phyloP scores from a whole-genome alignment of 2,329 filamentous ascomycete genomes.

The Amauroascus verrucosus region DNA sequence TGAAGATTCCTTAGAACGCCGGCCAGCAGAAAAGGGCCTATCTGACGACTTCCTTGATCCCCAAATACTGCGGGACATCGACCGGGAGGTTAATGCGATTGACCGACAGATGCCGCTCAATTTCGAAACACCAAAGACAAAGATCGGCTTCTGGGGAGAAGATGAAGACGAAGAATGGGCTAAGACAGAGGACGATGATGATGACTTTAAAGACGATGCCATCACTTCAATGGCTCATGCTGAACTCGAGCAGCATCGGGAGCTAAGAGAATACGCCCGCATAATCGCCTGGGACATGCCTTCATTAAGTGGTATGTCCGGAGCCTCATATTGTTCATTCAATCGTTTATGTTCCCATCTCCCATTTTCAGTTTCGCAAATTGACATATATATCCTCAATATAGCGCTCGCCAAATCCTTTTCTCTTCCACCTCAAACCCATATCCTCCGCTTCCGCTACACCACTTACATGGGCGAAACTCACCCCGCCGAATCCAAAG shows the following conservation, averaged over 20 bases:
- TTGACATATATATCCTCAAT: not conserved
- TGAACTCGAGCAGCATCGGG: constrained; percentile 78
- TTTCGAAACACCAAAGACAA: constrained; percentile 22
- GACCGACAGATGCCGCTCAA: constrained; percentile 25
- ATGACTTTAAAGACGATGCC: constrained; percentile 52
- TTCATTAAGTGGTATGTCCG: constrained; percentile 66
- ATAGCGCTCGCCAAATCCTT: constrained; percentile 78
- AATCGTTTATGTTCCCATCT: no score
- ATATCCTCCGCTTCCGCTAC: constrained; percentile 86
- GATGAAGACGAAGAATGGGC: constrained; percentile 38
- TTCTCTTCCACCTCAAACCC: constrained; percentile 51
- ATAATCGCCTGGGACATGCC: constrained; percentile 95
- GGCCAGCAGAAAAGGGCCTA: not conserved
- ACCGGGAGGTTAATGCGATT: constrained; percentile 20
- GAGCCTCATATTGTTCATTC: no score
- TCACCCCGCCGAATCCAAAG: constrained; percentile 86
- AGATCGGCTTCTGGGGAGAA: constrained; percentile 36
- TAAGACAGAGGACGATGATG: constrained; percentile 44
- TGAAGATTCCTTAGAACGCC: not conserved
- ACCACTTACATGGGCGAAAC: constrained; percentile 91
- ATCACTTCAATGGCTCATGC: constrained; percentile 73
- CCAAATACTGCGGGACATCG: constrained; percentile 20
- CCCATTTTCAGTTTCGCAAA: not conserved
- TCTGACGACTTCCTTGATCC: not conserved
- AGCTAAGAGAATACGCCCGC: constrained; percentile 78